Conservation (phyloP, 306 rosid species). For the Argentina anserina region DNA sequence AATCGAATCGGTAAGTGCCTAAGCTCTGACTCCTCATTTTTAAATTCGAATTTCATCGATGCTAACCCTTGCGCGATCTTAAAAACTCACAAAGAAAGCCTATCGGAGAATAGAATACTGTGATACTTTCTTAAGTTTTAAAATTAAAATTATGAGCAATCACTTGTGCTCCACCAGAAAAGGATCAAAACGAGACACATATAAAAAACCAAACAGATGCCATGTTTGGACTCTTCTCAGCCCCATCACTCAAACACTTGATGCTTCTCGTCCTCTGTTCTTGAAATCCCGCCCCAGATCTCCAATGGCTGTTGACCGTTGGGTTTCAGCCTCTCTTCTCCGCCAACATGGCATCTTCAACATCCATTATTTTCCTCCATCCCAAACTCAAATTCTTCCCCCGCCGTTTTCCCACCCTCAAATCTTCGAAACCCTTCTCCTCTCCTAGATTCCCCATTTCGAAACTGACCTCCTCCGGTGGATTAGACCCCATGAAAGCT, state of each 20-base stretch:
- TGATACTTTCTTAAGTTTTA: too few relatives aligned
- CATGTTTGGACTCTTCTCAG: conserved; percentile 6
- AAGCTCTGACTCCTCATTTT: too few relatives aligned
- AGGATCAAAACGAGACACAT: too few relatives aligned
- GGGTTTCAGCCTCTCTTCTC: background rate
- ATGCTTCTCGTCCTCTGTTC: background rate
- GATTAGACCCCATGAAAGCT: conserved; percentile 27
- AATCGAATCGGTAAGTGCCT: too few relatives aligned
- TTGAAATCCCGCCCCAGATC: background rate
- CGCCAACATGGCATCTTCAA: conserved; percentile 29
- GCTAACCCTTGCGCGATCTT: too few relatives aligned
- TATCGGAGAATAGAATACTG: too few relatives aligned
- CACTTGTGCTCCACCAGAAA: too few relatives aligned
- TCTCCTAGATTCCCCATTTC: conserved; percentile 31
- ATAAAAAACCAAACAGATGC: background rate
- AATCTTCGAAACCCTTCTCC: conserved; percentile 23
- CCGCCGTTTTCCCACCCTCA: conserved; percentile 9
- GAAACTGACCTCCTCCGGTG: conserved; percentile 22
- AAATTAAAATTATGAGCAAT: too few relatives aligned
- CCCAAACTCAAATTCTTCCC: conserved; percentile 25
- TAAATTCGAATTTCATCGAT: too few relatives aligned
- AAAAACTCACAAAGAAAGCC: too few relatives aligned
- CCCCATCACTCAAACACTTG: background rate
- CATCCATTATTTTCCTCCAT: conserved; percentile 6
- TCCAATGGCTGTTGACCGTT: background rate